Base-by-base conservation (phyloP, 257 asterid species). In the Lavandula angustifolia region DNA sequence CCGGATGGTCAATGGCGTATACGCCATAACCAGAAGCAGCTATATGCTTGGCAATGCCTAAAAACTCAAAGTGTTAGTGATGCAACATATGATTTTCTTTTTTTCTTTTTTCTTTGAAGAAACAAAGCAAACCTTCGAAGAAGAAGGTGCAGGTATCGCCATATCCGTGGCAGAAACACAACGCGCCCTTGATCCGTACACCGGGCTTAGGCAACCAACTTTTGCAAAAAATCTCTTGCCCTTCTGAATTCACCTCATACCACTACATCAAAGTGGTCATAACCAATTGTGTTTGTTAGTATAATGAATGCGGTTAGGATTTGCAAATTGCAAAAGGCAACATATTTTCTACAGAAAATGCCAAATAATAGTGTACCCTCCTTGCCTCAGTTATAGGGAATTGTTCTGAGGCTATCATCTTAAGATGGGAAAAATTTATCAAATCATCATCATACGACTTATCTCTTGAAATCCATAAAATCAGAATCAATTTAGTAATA, bases 131-230 rank as follows among this genome's bases (percentile, higher is more conserved):
- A 92, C 99, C 99, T 85, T 92, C 99, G 66, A 92, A 92, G 95
- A 92, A 92, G 80, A 92, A 92, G 1, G 99, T 92, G 86, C 99
- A 92, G 61, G 99, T 92, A 75, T 92, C 99, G 18, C 99, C 99
- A 69, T 92, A 92, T 74, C 97, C 99, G 66, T 92, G 99, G 69
- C 95, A 89, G 76, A 92, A 92, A 60, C 87, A 89, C 76, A 92
- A 69, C 7, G 94, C 89, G 16, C 96, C 96, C 81, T 92, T 92
- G 77, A 92, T 89, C 72, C 86, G 79, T 34, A 82, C 80, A 5
- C 97, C 96, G 1, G 96, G 95, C 81, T 80, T 84, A 8, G 99
- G 99, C 81, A 92, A 76, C 99, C 97, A 92, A 75, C 96, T 85
- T 64, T 87, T 92, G 68, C 99, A 89, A 81, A 92, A 92, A 54